phyloP scores from a whole-genome alignment of 2,329 filamentous ascomycete species.

The Aureobasidium melanogenum region DNA sequence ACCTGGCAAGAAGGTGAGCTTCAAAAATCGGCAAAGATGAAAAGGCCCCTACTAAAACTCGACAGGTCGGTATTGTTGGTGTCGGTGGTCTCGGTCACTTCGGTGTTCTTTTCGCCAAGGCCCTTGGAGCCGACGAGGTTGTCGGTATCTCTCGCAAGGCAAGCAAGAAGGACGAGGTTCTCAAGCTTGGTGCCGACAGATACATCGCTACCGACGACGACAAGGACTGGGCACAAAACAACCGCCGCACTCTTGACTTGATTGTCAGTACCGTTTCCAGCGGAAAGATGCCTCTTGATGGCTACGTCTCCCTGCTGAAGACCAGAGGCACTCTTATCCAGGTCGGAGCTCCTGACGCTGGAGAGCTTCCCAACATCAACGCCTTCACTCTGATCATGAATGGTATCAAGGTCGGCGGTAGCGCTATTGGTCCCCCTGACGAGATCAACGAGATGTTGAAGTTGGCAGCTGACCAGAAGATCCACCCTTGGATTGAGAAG shows the following conservation, averaged over 20 bases:
- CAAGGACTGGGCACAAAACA: slow-evolving; percentile 47
- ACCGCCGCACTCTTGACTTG: slow-evolving; percentile 44
- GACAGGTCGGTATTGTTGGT: slow-evolving; percentile 56
- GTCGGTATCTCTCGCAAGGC: slow-evolving; percentile 54
- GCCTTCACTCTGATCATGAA: slow-evolving; percentile 50
- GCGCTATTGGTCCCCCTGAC: slow-evolving; percentile 41
- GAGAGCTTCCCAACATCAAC: slow-evolving; percentile 42
- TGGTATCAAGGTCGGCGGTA: slow-evolving; percentile 36
- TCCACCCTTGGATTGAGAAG: slow-evolving; percentile 55
- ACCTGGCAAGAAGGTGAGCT: slow-evolving; percentile 45
- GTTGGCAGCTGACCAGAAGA: slow-evolving; percentile 48
- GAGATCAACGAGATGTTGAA: slow-evolving; percentile 54
- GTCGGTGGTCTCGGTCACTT: slow-evolving; percentile 63
- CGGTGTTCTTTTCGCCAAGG: slow-evolving; percentile 59
- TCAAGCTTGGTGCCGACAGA: slow-evolving; percentile 49
- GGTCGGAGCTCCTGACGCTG: slow-evolving; percentile 32
- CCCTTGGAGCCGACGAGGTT: slow-evolving; percentile 58
- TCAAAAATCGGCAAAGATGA: accelerated
- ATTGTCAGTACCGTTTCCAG: slow-evolving; percentile 49
- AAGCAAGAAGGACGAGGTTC: slow-evolving; percentile 49
- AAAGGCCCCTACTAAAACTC: slow-evolving; percentile 10
- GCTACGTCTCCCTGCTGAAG: slow-evolving; percentile 52
- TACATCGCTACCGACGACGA: slow-evolving; percentile 49
- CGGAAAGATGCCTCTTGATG: slow-evolving; percentile 50
- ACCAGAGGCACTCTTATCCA: slow-evolving; percentile 53